These are phyloP conservation scores for Cryptococcus sp. DNA, from an alignment of 1,284 basidiomycete species.

Conservation along the genomic window DNA sequence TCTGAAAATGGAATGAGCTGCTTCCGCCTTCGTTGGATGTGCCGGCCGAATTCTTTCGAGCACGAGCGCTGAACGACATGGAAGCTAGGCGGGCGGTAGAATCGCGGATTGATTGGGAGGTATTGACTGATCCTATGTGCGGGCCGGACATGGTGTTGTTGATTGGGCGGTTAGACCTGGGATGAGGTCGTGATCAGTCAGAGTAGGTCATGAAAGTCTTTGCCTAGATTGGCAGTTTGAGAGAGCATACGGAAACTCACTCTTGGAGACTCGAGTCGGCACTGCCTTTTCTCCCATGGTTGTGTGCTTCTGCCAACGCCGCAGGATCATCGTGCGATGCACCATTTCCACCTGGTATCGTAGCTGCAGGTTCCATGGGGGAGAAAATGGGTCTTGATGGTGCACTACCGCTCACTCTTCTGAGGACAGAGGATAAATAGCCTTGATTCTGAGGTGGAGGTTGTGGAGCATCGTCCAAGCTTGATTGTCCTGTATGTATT, in stretches of 20 bases:
- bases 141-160: no score
- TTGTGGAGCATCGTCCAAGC: slow-evolving; percentile 4
- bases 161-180: neutral
- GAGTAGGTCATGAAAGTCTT: neutral
- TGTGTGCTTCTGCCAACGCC: slow-evolving; percentile 1
- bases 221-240: neutral
- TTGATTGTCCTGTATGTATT: slow-evolving; percentile 1
- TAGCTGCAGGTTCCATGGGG: slow-evolving; percentile 6
- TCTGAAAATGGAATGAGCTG: slow-evolving; percentile 9
- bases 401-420: slow-evolving; percentile 22
- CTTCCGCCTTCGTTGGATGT: slow-evolving; percentile 12
- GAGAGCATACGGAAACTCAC: slow-evolving; percentile 14
- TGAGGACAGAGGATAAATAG: slow-evolving; percentile 19
- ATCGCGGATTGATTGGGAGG: slow-evolving; percentile 43
- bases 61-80: slow-evolving; percentile 36
- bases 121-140: slow-evolving; percentile 14
- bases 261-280: slow-evolving; percentile 13
- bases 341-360: slow-evolving; percentile 1
- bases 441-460: slow-evolving; percentile 6
- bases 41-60: slow-evolving; percentile 14
- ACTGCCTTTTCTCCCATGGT: slow-evolving; percentile 4
- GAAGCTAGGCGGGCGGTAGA: slow-evolving; percentile 48
- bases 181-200: neutral
- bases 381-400: neutral
- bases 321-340: slow-evolving; percentile 11